Conservation (phyloP, 805 yeast genomes). For the Huiozyma sinensis region DNA sequence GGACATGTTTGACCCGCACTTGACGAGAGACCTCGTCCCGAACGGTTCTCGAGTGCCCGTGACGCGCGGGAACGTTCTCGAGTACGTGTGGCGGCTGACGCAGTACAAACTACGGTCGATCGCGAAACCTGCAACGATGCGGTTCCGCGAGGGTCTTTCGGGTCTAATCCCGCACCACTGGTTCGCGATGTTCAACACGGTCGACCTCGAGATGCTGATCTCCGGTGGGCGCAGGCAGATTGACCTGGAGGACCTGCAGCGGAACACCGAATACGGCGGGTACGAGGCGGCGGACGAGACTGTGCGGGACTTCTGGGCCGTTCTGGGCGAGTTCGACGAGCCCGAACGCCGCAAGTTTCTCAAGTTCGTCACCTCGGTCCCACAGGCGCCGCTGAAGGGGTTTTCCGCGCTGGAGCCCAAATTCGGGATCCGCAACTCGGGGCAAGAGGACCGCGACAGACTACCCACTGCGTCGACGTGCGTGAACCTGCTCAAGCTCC, state of each 20-base stretch:
- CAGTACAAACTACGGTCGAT: slow-evolving; percentile 59
- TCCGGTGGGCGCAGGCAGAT: slow-evolving; percentile 69
- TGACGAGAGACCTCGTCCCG: slow-evolving; percentile 48
- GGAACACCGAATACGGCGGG: slow-evolving; percentile 58
- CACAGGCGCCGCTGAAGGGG: slow-evolving; percentile 85
- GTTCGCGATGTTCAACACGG: slow-evolving; percentile 77
- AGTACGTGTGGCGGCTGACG: slow-evolving; percentile 68
- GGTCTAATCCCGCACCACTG: slow-evolving; percentile 60
- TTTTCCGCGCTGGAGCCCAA: slow-evolving; percentile 62
- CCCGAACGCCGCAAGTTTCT: slow-evolving; percentile 57
- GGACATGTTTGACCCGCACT: slow-evolving; percentile 33
- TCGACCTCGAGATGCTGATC: slow-evolving; percentile 73
- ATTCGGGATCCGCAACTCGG: slow-evolving; percentile 71
- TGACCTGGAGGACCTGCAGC: slow-evolving; percentile 56
- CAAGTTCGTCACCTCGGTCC: slow-evolving; percentile 85
- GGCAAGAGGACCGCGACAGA: slow-evolving; percentile 37
- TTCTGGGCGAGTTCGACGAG: slow-evolving; percentile 53
- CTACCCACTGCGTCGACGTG: slow-evolving; percentile 93
- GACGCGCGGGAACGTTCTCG: slow-evolving; percentile 46
- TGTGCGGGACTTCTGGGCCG: slow-evolving; percentile 59
- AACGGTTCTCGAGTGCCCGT: slow-evolving; percentile 52
- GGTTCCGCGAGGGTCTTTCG: slow-evolving; percentile 50
- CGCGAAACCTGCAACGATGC: neutral
- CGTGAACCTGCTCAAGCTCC: slow-evolving; percentile 75
- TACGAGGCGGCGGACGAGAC: slow-evolving; percentile 47